Base-by-base conservation (phyloP, 2,329 filamentous ascomycete species). In the Aspergillus phoenicis region DNA sequence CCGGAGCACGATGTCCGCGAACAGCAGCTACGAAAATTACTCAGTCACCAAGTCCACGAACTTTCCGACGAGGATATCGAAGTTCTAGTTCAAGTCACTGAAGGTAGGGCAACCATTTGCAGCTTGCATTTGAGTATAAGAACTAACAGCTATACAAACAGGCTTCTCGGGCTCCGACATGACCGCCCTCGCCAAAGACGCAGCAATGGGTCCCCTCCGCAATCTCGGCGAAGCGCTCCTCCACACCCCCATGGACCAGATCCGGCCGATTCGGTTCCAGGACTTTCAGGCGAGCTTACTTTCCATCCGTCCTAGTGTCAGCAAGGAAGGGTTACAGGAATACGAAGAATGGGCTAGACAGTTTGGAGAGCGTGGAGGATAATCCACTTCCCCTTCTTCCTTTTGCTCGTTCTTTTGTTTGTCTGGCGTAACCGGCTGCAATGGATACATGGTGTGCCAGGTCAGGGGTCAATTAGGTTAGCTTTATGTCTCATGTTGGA, bases 101-200 rank as follows among this genome's bases (percentile, higher is more conserved):
- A 97, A 69, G 92, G 93, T 94, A 80, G 33, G 33, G 33, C 11
- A 61, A 10, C 33, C 8, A 20, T 38, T 49, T 6, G n/a, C 26
- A 8, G 4, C 3, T 3, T 48, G 24, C 56, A 49, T 22, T 22
- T n/a, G 30, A 2, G 4, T 30, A 30, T 10, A 4, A 10, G 5
- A 6, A 36, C 33, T 36, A 6, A 36, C 33, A 15, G 28, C 10
- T 15, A 13, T 59, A 15, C 48, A 8, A n/a, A 20, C 66, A 97
- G 93, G 93, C n/a, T 99, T 97, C 78, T 97, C 93, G 8, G 95
- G 95, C 48, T 97, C 93, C 2, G 95, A 99, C 71, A 97, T 99
- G 66, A 98, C 95, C 22, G 93, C 95, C 1, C 82, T 99, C 8
- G 95, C 95, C 7, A 99, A 99, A 78, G 95, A 99, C 73, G 95